Percentiles rank a stretch among this genome's conserved stretches.
phyloP scores from a whole-genome alignment of 768 basidiomycete genomes.

The Thelephora aurantiotincta region DNA sequence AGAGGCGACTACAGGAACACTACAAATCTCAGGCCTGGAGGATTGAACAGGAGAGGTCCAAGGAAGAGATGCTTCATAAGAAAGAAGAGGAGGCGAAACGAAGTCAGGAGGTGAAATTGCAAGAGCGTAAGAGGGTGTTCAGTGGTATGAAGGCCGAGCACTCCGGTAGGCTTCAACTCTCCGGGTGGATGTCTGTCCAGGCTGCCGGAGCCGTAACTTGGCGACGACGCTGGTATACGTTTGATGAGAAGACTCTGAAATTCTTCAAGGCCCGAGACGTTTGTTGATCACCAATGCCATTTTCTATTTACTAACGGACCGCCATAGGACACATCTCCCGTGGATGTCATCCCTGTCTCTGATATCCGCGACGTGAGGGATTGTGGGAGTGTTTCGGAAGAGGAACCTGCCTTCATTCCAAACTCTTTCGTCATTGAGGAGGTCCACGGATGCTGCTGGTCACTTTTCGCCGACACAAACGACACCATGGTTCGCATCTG shows the following conservation, averaged over 20 bases:
- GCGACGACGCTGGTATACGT: slow-evolving; percentile 18
- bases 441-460: slow-evolving; percentile 12
- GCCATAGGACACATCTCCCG: slow-evolving; percentile 10
- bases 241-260: slow-evolving; percentile 11
- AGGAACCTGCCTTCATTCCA: slow-evolving; percentile 18
- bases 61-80: slow-evolving; percentile 7
- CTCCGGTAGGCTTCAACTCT: slow-evolving; percentile 4
- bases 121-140: background rate
- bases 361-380: slow-evolving; percentile 14
- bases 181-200: slow-evolving; percentile 20
- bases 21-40: slow-evolving; percentile 13
- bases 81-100: slow-evolving; percentile 7
- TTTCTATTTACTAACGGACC: background rate
- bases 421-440: slow-evolving; percentile 18
- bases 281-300: slow-evolving; percentile 1
- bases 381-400: slow-evolving; percentile 15
- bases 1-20: slow-evolving; percentile 13
- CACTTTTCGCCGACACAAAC: slow-evolving; percentile 13
- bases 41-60: slow-evolving; percentile 11
- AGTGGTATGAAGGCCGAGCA: background rate
- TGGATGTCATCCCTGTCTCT: slow-evolving; percentile 11
- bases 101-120: slow-evolving; percentile 5
- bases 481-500: slow-evolving; percentile 9
- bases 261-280: slow-evolving; percentile 19
- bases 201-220: slow-evolving; percentile 14